A percentile compares a stretch with the other conserved stretches of the same genome.
phyloP scores from a whole-genome alignment of 805 yeast genomes.

The Kazachstania africana region DNA sequence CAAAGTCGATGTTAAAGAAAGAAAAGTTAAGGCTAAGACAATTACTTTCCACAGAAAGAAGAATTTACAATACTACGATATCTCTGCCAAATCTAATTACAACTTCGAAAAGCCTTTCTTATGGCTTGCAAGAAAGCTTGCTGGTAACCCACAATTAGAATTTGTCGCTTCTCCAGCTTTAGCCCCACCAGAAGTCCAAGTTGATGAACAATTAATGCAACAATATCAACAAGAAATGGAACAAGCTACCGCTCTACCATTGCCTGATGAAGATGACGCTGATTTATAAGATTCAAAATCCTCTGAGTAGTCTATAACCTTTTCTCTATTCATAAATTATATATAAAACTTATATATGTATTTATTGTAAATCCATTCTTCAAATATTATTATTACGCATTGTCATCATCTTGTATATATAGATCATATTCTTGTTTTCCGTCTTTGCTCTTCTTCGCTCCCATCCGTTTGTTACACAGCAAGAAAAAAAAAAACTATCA shows the following conservation, averaged over 20 bases:
- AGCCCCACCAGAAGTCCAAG: slow-evolving; percentile 99
- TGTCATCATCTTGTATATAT: too few relatives aligned
- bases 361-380: not conserved
- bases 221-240: slow-evolving; percentile 99
- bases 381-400: not conserved
- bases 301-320: not conserved
- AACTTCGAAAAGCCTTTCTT: slow-evolving; percentile 99
- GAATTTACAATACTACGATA: slow-evolving; percentile 98
- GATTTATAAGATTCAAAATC: slow-evolving; percentile 77
- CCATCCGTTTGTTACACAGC: too few relatives aligned
- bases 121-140: slow-evolving; percentile 99
- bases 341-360: not conserved
- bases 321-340: slow-evolving; percentile 1
- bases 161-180: slow-evolving; percentile 98
- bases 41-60: slow-evolving; percentile 99
- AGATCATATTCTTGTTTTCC: too few relatives aligned
- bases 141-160: slow-evolving; percentile 95
- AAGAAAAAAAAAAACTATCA: too few relatives aligned
- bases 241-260: slow-evolving; percentile 97
- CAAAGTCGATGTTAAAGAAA: slow-evolving; percentile 99
- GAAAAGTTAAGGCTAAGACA: slow-evolving; percentile 99
- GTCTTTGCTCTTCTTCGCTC: too few relatives aligned
- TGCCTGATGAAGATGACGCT: slow-evolving; percentile 99
- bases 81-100: slow-evolving; percentile 98
- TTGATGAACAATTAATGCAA: slow-evolving; percentile 92